Base-by-base conservation (phyloP, 805 yeast species). In the Candida ipomoeae region DNA sequence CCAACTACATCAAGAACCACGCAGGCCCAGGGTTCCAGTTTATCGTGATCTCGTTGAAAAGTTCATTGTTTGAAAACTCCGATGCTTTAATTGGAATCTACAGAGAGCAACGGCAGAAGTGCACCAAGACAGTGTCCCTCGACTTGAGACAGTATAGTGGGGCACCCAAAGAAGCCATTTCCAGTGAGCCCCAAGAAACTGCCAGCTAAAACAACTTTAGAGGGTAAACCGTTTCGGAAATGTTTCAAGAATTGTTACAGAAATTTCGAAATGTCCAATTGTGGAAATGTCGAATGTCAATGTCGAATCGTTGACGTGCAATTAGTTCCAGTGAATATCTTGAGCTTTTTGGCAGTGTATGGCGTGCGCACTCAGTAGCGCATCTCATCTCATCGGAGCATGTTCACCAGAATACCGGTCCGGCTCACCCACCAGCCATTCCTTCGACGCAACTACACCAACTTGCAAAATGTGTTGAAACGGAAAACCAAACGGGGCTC, bases 81-180 rank as follows among this genome's bases (percentile, higher is more conserved):
- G 96, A 89, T 62, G 84, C 96, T 0, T 74, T 94, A 50, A 96
- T 94, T 5, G 99, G 99, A 32, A 91, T 94, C 46, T 91, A 88
- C 70, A 77, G 96, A 55, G 94, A 87, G 52, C 95, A 87, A 58
- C 69, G 71, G 6, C 80, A 82, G 47, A 88, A 87, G 60, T 78
- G 89, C 44, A 86, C 95, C 3, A 81, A 76, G 56, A 83, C 89
- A 2, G 73, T 89, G 29, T 87, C 94, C 0, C 65, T 89, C 51
- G 92, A 89, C 62, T 74, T 89, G 60, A 75, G 84, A 52, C 75
- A 78, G 10, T 86, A 84, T 46, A 49, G 53, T 13, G 53, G 48
- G n/a, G 46, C 39, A n/a, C 43, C 51, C 6, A 48, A 43, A 29
- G 53, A 52, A 32, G 13, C 21, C 36, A 29, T 11, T 17, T 49